These are phyloP conservation scores for Athelia sp. DNA, from an alignment of 1,284 basidiomycete species.

Conservation along the genomic window DNA sequence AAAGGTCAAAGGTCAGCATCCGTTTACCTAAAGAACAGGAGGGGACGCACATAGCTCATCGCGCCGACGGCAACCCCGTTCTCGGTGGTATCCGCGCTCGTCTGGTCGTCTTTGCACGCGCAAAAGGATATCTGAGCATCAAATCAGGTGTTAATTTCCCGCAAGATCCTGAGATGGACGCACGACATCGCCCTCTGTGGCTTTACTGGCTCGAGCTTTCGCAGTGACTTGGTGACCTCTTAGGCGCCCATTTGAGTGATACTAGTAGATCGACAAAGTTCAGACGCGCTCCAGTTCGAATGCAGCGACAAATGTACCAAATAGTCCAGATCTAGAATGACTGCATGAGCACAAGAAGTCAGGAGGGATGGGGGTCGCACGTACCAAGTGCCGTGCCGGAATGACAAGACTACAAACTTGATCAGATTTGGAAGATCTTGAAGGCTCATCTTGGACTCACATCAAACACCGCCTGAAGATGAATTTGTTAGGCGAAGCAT, in stretches of 20 bases:
- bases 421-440: too few species aligned
- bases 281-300: not conserved
- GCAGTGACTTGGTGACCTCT: constrained; percentile 44
- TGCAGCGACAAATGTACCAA: constrained; percentile 33
- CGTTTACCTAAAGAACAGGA: not conserved
- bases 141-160: not conserved
- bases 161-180: constrained; percentile 23
- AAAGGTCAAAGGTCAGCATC: not conserved
- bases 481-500: not conserved
- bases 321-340: constrained; percentile 53
- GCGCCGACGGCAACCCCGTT: constrained; percentile 59
- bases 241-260: constrained; percentile 52
- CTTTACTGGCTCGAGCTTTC: constrained; percentile 27
- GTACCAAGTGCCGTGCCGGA: constrained; percentile 58
- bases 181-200: constrained; percentile 44
- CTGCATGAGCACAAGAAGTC: not conserved
- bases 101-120: constrained; percentile 79
- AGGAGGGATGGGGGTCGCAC: constrained; percentile 8
- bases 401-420: constrained; percentile 44
- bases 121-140: constrained; percentile 52
- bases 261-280: constrained; percentile 34
- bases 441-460: constrained; percentile 35
- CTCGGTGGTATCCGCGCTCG: constrained; percentile 52
- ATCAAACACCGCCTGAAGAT: constrained; percentile 61
- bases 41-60: constrained; percentile 56